Evolutionary conservation across 257 asterid species (phyloP), one percentile per base, ranked within the genome.

Genomic region (Dorcoceras hygrometricum): DNA sequence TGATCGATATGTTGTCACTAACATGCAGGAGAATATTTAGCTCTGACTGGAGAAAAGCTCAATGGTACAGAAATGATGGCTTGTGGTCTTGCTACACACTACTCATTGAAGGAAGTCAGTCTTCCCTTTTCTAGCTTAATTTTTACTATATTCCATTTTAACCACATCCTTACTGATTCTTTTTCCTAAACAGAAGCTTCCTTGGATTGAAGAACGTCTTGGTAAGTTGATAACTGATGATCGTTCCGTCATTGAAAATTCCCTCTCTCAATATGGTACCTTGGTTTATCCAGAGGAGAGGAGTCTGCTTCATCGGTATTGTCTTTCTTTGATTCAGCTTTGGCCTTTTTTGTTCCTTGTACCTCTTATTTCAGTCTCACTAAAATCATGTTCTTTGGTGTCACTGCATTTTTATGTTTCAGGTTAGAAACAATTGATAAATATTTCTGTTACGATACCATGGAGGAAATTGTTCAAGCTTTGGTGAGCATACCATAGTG

Each of bases 41-140:
- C 96, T 78, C 87, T 94, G 62, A 90, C 99, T 0, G 97, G 99
- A 62, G 95, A 82, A 73, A 90, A 90, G 75, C 87, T 94, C 63
- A 81, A 83, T 63, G 97, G 97, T 34, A 87, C 79, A 60, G 99
- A 90, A 66, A 90, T 94, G 97, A 73, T 94, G 83, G 96, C 95
- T 20, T 86, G 92, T 65, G 96, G 93, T 80, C 97, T 94, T 74
- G 99, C 96, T 53, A 90, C 99, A 59, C 99, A 94, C 76, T 94
- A 78, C 74, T 78, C 86, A 24, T 69, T 84, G 62, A 87, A 79
- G 77, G 97, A 88, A 78, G 97, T 90, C 71, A 63, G 76, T 83
- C 72, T 66, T 79, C 79, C 59, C 34, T 36, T 46, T 54, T 6
- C 67, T 66, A 25, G 1, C 25, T 64, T 24, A 23, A 14, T 59